Base-by-base conservation (phyloP, 2,329 filamentous ascomycete species). In the Arthrobotrys musiformis region DNA sequence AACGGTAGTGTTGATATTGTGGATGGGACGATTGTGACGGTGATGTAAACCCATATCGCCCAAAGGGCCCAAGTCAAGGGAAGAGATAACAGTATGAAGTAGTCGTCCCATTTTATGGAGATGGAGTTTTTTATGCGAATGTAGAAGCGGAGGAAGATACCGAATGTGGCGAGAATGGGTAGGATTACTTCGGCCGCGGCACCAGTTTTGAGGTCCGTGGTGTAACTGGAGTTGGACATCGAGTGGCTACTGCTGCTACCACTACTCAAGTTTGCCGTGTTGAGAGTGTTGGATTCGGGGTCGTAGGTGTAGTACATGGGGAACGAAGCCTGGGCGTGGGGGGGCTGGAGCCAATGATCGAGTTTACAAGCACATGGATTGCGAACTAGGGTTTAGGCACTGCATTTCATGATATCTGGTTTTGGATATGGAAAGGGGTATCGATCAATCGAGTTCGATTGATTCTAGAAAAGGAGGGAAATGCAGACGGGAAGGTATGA, bases 31-130 rank as follows among this genome's bases (percentile, higher is more conserved):
- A 75, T 46, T 19, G 42, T 13, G 13, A 62, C 44, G 30, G 61
- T 42, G 62, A 67, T 62, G 22, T 75, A 62, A 7, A 75, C 60
- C 70, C 70, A 75, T 35, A 75, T 60, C 4, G 56, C 56, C 70
- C 70, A 75, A 7, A 75, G 62, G 2, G 70, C 63, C 70, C 70
- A 75, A 6, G 62, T 75, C 6, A 75, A 62, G 3, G 70, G 70
- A 5, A 75, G 56, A 4, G 70, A 68, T 9, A 75, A 17, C 11
- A 75, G 54, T 26, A 75, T 75, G 15, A 75, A 62, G 24, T 68
- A 68, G 54, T 75, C 70, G 54, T 75, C 70, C 70, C 70, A 75
- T 63, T 68, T 68, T 44, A 75, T 68, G 3, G 70, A 68, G 6
- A 75, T 75, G 8, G 50, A 58, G 26, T 68, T 68, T 30, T 46